A percentile compares a stretch with the other conserved stretches of the same genome.
These are phyloP conservation scores for Pyrus hybrid DNA, from an alignment of 331 rosid genomes.

Conservation along the genomic window DNA sequence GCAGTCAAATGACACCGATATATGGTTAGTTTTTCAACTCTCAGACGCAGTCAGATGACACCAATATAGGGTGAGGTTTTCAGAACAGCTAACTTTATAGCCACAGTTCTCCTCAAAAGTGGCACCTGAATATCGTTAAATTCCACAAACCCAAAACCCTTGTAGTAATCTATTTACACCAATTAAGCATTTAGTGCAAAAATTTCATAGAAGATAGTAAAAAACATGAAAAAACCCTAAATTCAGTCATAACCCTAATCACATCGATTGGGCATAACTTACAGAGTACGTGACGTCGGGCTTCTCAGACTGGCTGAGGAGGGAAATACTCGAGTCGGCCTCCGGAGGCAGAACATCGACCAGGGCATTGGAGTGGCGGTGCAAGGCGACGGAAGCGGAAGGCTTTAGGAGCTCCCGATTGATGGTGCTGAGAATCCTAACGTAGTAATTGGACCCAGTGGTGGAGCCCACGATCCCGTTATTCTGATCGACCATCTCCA, in stretches of 20 bases:
- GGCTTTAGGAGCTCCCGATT: slow-evolving; percentile 90
- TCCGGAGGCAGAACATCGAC: slow-evolving; percentile 97
- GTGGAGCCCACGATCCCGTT: slow-evolving; percentile 96
- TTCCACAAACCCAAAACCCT: not conserved
- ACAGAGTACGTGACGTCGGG: slow-evolving; percentile 93
- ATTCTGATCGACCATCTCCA: slow-evolving; percentile 96
- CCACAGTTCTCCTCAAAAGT: not conserved
- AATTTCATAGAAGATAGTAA: not conserved
- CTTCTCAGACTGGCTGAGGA: slow-evolving; percentile 96
- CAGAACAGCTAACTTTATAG: not conserved
- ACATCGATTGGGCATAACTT: not conserved
- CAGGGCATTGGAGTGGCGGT: slow-evolving; percentile 93
- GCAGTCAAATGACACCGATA: not conserved
- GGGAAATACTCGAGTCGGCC: slow-evolving; percentile 94
- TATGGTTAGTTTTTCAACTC: not conserved
- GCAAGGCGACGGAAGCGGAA: slow-evolving; percentile 88
- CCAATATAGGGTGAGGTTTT: not conserved
- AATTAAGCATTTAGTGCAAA: not conserved
- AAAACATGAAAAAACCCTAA: not conserved
- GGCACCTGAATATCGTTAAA: not conserved
- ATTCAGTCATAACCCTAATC: not conserved
- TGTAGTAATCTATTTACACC: not conserved
- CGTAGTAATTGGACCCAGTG: slow-evolving; percentile 91
- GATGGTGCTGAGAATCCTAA: slow-evolving; percentile 83
- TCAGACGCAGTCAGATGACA: not conserved